These are phyloP conservation scores for Trypanosoma congolense DNA, from an alignment of 208 protist genomes.

Conservation along the genomic window DNA sequence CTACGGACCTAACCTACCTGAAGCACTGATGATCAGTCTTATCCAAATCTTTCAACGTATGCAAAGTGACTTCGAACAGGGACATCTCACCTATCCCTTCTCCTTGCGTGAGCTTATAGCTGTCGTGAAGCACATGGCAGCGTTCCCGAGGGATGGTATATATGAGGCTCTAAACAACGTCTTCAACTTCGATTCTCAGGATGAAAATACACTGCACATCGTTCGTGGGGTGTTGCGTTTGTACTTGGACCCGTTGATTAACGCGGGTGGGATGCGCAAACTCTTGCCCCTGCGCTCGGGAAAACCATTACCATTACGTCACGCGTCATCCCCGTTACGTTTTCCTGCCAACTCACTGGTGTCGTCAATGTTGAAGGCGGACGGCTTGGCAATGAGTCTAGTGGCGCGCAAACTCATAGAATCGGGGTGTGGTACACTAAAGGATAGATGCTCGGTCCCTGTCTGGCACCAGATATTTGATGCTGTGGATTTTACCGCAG, in stretches of 20 bases:
- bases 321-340: constrained; percentile 25
- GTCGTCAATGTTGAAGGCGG: neutral
- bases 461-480: constrained; percentile 30
- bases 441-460: neutral
- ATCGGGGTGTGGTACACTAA: constrained; percentile 6
- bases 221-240: constrained; percentile 59
- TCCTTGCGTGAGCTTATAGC: constrained; percentile 92
- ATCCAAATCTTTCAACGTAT: constrained; percentile 76
- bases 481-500: constrained; percentile 22
- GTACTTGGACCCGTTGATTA: constrained; percentile 36
- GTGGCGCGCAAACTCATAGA: constrained; percentile 11
- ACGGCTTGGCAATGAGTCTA: constrained; percentile 1
- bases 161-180: constrained; percentile 78
- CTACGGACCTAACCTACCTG: constrained; percentile 67
- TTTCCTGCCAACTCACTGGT: constrained; percentile 4
- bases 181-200: constrained; percentile 79
- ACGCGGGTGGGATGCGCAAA: constrained; percentile 35
- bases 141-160: constrained; percentile 84
- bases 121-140: constrained; percentile 89
- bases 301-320: constrained; percentile 22
- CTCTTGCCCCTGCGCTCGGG: constrained; percentile 43
- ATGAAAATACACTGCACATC: constrained; percentile 67
- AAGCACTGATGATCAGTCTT: constrained; percentile 45
- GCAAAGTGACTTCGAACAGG: constrained; percentile 67
- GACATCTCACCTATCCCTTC: constrained; percentile 88